Evolutionary conservation across 1,139 yeast species (phyloP), one percentile per base, ranked within the genome.

Genomic region (Entelexis sorbosivorans): DNA sequence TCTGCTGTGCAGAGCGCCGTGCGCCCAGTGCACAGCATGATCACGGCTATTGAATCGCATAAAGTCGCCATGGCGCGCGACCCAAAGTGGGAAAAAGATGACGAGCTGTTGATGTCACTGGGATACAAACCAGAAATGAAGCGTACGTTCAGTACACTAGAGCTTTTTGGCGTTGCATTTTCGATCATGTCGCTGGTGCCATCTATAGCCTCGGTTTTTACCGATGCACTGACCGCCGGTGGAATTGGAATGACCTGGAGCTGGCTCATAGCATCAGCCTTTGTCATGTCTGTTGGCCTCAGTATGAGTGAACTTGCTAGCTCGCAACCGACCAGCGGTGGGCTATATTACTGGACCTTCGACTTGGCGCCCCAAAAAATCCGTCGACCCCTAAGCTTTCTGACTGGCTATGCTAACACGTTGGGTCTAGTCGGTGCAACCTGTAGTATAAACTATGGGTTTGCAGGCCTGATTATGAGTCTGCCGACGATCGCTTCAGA

Each of bases 91-190:
- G 49, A 44, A n/a, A 33, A 49, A 6, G 70, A 67, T 48, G 66
- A 65, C 50, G 61, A 56, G 33, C 59, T 65, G 13, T 59, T 68
- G 38, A 65, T 63, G 52, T 63, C 65, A 36, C 70, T 82, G 62
- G 91, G 91, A 29, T 82, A 82, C 64, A 79, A 80, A 63, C 86
- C 79, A 58, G 87, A 82, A 63, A 76, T 82, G 64, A 76, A 74
- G 58, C 74, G 91, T 62, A 84, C 81, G 58, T 69, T 68, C 56
- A 73, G 83, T 5, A 74, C 82, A 1, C 77, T 82, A 56, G 78
- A 81, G 40, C 85, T 81, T 17, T 66, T 66, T 52, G 68, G 69
- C 19, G 64, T 66, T 16, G 80, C 87, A 8, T 82, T 82, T 66
- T 77, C 85, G 14, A 85, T 82, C 50, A 72, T 82, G 62, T 85